phyloP scores from a whole-genome alignment of 148 eudicot genomes.

The Rhododendron ferrugineum region DNA sequence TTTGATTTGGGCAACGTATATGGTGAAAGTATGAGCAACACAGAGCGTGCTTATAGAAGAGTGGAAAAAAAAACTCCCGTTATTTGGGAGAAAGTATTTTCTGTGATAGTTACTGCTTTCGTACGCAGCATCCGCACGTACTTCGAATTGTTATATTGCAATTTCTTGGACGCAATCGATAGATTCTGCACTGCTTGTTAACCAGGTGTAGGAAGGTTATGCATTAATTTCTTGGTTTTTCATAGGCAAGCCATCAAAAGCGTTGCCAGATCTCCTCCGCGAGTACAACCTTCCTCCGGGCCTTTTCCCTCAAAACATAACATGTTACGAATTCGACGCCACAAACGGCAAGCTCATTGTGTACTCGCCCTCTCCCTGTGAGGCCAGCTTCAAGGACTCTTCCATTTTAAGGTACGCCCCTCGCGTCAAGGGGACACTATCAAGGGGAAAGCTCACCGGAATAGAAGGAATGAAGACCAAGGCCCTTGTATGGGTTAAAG shows the following conservation, averaged over 20 bases:
- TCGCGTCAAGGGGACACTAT: conserved; percentile 63
- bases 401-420: conserved; percentile 62
- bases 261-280: conserved; percentile 63
- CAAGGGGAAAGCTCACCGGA: conserved; percentile 69
- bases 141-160: background rate
- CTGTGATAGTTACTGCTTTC: background rate
- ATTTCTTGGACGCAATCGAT: background rate
- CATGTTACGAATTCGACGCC: conserved; percentile 65
- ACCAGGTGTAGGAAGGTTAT: background rate
- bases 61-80: background rate
- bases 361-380: conserved; percentile 63
- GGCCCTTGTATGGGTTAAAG: conserved; percentile 82
- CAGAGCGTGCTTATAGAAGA: background rate
- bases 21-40: background rate
- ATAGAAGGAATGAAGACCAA: conserved; percentile 91
- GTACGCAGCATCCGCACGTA: no score
- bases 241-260: conserved; percentile 64
- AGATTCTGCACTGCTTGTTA: background rate
- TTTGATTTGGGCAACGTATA: background rate
- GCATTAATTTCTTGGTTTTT: background rate
- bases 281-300: conserved; percentile 79
- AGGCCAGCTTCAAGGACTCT: conserved; percentile 73
- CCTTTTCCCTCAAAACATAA: conserved; percentile 69
- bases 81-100: background rate
- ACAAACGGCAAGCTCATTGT: conserved; percentile 62